Percentiles rank a stretch among this genome's conserved stretches.
phyloP scores from a whole-genome alignment of 1,284 basidiomycete genomes.

The Vanrija pseudolonga region DNA sequence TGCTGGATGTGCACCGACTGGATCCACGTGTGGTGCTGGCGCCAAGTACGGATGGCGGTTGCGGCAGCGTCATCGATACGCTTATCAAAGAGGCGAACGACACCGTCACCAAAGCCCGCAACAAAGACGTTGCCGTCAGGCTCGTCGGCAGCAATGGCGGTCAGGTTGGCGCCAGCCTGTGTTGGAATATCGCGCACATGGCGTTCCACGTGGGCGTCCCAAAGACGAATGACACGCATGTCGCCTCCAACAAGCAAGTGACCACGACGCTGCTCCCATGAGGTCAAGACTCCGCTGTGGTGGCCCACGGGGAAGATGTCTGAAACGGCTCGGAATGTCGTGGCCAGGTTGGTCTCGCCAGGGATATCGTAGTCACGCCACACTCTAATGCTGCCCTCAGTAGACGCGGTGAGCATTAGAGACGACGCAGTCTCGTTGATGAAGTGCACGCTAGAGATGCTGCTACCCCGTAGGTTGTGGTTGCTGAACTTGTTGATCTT shows the following conservation, averaged over 20 bases:
- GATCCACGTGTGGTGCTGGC: conserved; percentile 85
- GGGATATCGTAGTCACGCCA: conserved; percentile 75
- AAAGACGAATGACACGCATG: conserved; percentile 79
- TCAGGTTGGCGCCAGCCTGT: conserved; percentile 83
- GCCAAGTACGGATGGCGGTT: conserved; percentile 71
- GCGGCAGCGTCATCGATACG: conserved; percentile 77
- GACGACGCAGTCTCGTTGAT: conserved; percentile 96
- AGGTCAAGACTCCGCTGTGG: conserved; percentile 75
- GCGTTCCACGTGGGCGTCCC: conserved; percentile 92
- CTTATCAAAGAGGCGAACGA: conserved; percentile 86
- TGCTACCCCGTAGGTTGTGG: conserved; percentile 74
- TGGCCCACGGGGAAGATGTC: conserved; percentile 64
- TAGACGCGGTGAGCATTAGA: conserved; percentile 80
- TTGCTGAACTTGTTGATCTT: conserved; percentile 82
- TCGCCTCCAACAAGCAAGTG: conserved; percentile 86
- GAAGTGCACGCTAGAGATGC: conserved; percentile 84
- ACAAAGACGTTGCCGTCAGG: conserved; percentile 74
- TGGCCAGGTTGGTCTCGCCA: conserved; percentile 71
- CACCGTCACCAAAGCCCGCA: conserved; percentile 90
- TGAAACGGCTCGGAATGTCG: conserved; percentile 83
- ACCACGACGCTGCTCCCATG: conserved; percentile 91
- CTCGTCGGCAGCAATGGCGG: conserved; percentile 74
- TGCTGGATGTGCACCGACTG: conserved; percentile 87
- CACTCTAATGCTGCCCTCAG: conserved; percentile 86
- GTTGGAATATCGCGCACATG: conserved; percentile 73